Evolutionary conservation across 2,329 filamentous ascomycete genomes (phyloP).

Genomic region (Trichophyton mentagrophytes): DNA sequence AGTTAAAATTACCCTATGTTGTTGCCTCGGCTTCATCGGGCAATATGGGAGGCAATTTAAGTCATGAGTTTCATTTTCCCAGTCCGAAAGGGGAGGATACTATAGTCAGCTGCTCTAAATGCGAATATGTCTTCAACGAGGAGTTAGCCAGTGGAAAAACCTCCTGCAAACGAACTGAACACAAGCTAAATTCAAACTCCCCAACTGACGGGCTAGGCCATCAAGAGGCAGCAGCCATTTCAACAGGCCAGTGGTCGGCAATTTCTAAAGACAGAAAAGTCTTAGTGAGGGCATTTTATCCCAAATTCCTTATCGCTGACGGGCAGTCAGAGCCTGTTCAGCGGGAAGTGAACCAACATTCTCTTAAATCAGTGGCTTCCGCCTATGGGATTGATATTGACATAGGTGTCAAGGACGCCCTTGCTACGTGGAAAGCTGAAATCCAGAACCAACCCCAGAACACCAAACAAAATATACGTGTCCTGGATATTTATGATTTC

Average conservation of each 20-base stretch:
- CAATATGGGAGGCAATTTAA: constrained; percentile 86
- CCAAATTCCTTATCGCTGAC: constrained; percentile 31
- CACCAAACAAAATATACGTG: constrained; percentile 5
- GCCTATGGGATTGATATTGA: constrained; percentile 54
- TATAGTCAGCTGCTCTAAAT: constrained; percentile 61
- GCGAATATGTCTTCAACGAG: constrained; percentile 70
- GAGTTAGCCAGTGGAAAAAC: constrained; percentile 53
- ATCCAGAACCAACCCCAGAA: background rate
- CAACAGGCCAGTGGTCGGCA: constrained; percentile 29
- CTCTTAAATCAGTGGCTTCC: constrained; percentile 45
- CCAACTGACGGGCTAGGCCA: constrained; percentile 5
- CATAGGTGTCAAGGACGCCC: constrained; percentile 50
- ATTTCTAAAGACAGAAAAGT: constrained; percentile 47
- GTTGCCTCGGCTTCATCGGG: constrained; percentile 85
- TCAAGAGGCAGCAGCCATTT: constrained; percentile 21
- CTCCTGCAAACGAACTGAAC: constrained; percentile 17
- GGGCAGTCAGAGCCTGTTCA: constrained; percentile 22
- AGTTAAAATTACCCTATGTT: constrained; percentile 69
- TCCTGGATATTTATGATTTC: constrained; percentile 31
- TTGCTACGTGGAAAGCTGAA: constrained; percentile 38
- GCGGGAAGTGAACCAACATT: constrained; percentile 44
- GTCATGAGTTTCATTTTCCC: constrained; percentile 87
- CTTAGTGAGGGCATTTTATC: constrained; percentile 59
- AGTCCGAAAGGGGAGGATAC: constrained; percentile 73
- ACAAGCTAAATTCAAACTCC: constrained; percentile 2